Evolutionary conservation across 1,284 basidiomycete species (phyloP), one percentile per base, ranked within the genome.

Genomic region (Moesziomyces sp.): DNA sequence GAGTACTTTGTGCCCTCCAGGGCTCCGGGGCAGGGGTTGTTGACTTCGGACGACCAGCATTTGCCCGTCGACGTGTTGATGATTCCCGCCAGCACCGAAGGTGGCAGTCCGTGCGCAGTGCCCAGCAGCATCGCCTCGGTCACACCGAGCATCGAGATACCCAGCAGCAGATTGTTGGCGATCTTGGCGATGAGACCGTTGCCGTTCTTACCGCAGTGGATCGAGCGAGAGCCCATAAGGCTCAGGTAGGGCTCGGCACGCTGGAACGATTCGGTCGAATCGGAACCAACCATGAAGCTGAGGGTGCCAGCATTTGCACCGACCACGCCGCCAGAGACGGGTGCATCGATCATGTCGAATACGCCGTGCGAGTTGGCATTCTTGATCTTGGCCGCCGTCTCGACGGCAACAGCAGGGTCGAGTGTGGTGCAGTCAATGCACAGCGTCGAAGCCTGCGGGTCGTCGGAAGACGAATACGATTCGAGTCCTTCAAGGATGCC

Each of bases 351-450:
- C 89, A 95, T 93, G 43, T 80, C 77, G n/a, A 70, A 79, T 9
- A 47, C 54, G 0, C 59, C 62, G 21, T 61, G 51, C 6, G 50
- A 14, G 28, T 86, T 86, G 5, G 89, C 91, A 24, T 79, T 74
- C 42, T 85, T 85, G 3, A 93, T 88, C 40, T 87, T 84, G 13
- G 80, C 74, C 0, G 91, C 88, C 5, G 93, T 89, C 28, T 88
- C 84, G 38, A 89, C 88, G 0, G 92, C 90, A 6, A 91, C 89
- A 8, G 86, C 86, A 16, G 94, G 91, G 74, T 94, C 92, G 46
- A 94, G 86, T 0, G 93, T 95, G 2, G 93, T 94, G 13, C 92
- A 93, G 85, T 96, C 93, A 64, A 96, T 92, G 76, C 90, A 90
- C 9, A 95, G 83, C 0, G 91, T 91, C 28, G 53, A 30, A 9